Conservation (phyloP, 352 stramenopile species). For the Globisporangium heterothallicum region DNA sequence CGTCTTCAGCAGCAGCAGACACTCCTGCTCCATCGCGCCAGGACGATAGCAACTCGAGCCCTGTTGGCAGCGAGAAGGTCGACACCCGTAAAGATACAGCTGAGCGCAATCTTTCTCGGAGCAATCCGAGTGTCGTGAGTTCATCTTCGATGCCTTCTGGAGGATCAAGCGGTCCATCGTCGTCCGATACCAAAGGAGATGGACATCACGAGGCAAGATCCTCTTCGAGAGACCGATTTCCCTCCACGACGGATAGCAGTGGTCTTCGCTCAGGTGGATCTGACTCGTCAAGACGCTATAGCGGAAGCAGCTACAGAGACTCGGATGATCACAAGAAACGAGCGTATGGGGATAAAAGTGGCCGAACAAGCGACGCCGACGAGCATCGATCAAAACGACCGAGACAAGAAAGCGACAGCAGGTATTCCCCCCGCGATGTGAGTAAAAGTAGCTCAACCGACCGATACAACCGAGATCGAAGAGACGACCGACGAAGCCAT, state of each 20-base stretch:
- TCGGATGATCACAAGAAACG: constrained; percentile 2
- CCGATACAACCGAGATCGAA: not conserved
- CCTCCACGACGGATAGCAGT: not conserved
- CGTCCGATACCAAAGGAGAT: too few relatives aligned
- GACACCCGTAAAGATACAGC: too few relatives aligned
- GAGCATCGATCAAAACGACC: constrained; percentile 7
- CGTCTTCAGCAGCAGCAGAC: not conserved
- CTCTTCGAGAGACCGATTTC: not conserved
- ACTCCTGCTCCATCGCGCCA: not conserved
- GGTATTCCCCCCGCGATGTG: constrained; percentile 4
- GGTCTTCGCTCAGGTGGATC: not conserved
- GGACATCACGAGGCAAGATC: too few relatives aligned
- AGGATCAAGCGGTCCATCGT: too few relatives aligned
- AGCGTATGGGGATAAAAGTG: constrained; percentile 2
- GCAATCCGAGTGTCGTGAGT: too few relatives aligned
- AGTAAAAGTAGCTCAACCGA: not conserved
- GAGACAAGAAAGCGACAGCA: constrained; percentile 3
- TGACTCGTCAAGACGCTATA: not conserved
- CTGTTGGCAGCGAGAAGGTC: too few relatives aligned
- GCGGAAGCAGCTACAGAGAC: not conserved
- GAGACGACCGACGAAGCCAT: constrained; percentile 1
- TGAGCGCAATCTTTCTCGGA: too few relatives aligned
- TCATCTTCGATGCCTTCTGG: too few relatives aligned
- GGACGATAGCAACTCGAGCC: too few relatives aligned
- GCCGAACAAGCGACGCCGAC: not conserved